Percentiles rank a stretch among this genome's conserved stretches.
Conservation (phyloP, 73 alveolate genomes). For the Loxodes magnus region DNA sequence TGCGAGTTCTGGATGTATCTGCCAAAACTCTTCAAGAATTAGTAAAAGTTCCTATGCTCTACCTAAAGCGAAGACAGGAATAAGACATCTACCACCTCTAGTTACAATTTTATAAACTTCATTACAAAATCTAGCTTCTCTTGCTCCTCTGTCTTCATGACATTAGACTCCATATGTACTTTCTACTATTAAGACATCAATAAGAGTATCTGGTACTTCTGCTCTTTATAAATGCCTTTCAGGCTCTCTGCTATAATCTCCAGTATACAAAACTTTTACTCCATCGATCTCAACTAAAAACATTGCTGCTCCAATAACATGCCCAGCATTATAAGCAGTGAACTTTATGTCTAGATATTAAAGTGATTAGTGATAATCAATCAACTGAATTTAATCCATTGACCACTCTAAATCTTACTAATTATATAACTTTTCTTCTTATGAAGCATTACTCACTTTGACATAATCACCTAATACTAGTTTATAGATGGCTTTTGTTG, state of each 20-base stretch:
- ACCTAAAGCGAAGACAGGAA: constrained; percentile 98
- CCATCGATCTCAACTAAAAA: constrained; percentile 97
- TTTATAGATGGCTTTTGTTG: constrained; percentile 95
- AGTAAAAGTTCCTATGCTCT: constrained; percentile 94
- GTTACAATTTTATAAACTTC: constrained; percentile 87
- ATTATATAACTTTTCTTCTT: constrained; percentile 63
- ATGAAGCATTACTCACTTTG: constrained; percentile 78
- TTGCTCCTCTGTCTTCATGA: constrained; percentile 91
- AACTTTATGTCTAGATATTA: constrained; percentile 90
- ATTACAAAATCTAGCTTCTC: constrained; percentile 89
- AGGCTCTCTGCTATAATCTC: constrained; percentile 97
- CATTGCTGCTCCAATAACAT: constrained; percentile 99
- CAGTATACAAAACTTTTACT: constrained; percentile 97
- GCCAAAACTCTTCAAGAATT: constrained; percentile 95
- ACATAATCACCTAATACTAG: constrained; percentile 81
- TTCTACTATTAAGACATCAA: constrained; percentile 96
- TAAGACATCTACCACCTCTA: constrained; percentile 94
- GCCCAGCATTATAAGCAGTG: constrained; percentile 98
- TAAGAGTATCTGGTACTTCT: constrained; percentile 92
- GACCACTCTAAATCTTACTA: constrained; percentile 79
- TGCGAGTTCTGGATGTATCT: constrained; percentile 9
- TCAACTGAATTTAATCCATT: constrained; percentile 69
- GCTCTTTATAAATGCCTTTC: constrained; percentile 99
- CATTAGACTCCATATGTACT: constrained; percentile 95
- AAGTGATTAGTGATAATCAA: constrained; percentile 94